Conservation (phyloP, 1,284 basidiomycete species). For the Phellopilus nigrolimitatus region DNA sequence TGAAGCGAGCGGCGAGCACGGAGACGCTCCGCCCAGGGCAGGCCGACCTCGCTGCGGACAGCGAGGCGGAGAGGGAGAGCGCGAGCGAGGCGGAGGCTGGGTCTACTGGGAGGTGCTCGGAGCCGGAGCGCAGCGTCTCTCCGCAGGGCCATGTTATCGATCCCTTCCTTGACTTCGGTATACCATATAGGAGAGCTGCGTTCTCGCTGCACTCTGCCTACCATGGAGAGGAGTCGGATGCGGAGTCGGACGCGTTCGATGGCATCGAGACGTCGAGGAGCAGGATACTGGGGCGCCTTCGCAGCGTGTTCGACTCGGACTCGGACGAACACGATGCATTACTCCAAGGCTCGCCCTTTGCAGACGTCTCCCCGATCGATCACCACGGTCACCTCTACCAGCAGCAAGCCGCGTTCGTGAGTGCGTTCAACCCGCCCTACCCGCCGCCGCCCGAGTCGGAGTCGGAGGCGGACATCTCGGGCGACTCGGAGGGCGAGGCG, state of each 20-base stretch:
- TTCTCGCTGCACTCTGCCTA: too few species aligned
- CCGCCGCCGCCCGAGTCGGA: constrained; percentile 5
- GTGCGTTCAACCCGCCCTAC: not conserved
- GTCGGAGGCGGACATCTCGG: not conserved
- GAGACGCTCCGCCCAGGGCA: constrained; percentile 16
- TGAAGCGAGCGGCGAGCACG: constrained; percentile 12
- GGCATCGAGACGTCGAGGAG: too few species aligned
- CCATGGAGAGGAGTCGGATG: too few species aligned
- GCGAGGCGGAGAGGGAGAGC: not conserved
- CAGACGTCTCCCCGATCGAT: not conserved
- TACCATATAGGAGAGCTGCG: too few species aligned
- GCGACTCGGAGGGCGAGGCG: not conserved
- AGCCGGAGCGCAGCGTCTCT: not conserved
- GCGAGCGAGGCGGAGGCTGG: not conserved
- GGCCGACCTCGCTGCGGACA: not conserved
- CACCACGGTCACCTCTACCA: not conserved
- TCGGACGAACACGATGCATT: not conserved
- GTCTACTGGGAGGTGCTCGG: not conserved
- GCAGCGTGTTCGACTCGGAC: too few species aligned
- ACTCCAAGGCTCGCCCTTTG: not conserved
- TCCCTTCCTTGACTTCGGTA: not conserved
- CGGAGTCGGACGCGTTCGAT: not conserved
- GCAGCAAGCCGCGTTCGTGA: too few species aligned
- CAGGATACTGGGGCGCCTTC: too few species aligned
- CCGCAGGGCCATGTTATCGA: not conserved